Evolutionary conservation across 2,329 filamentous ascomycete genomes (phyloP).

Genomic region (Shiraia sp.): DNA sequence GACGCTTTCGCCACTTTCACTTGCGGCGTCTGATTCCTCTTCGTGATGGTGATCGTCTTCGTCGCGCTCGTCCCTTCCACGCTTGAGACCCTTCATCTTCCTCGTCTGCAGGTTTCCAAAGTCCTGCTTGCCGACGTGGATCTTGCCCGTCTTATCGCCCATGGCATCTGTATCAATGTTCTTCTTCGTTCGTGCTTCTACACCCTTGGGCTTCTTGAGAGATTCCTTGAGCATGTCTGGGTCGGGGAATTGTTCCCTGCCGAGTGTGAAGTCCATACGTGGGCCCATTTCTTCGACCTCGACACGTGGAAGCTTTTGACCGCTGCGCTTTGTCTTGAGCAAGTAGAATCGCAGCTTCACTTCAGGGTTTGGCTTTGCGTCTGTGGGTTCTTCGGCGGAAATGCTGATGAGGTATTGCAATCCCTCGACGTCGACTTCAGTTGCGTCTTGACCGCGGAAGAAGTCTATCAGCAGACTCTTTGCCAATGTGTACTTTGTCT

Average conservation of each 20-base stretch:
- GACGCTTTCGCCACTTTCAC: conserved; percentile 2
- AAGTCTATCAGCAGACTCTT: conserved; percentile 89
- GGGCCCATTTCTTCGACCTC: conserved; percentile 96
- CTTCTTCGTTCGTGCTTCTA: conserved; percentile 85
- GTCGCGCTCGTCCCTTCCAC: conserved; percentile 57
- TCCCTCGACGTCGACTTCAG: conserved; percentile 91
- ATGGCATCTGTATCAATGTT: conserved; percentile 90
- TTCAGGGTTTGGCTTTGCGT: conserved; percentile 47
- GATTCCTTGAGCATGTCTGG: conserved; percentile 83
- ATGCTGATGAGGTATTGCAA: conserved; percentile 88
- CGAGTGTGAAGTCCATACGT: conserved; percentile 86
- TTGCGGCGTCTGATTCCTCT: conserved; percentile 26
- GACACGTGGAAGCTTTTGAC: conserved; percentile 83
- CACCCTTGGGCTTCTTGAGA: conserved; percentile 78
- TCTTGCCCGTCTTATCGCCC: conserved; percentile 93
- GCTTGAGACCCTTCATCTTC: conserved; percentile 99
- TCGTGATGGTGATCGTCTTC: conserved; percentile 39
- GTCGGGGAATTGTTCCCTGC: conserved; percentile 78
- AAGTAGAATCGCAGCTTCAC: conserved; percentile 79
- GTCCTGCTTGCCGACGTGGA: conserved; percentile 91
- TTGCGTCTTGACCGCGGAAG: conserved; percentile 79
- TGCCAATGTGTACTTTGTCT: conserved; percentile 79
- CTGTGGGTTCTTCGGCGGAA: conserved; percentile 65
- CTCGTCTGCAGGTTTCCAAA: conserved; percentile 84
- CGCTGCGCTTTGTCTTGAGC: conserved; percentile 82